These are phyloP conservation scores for Casuarina cunninghamiana DNA, from an alignment of 306 rosid genomes.

Conservation along the genomic window DNA sequence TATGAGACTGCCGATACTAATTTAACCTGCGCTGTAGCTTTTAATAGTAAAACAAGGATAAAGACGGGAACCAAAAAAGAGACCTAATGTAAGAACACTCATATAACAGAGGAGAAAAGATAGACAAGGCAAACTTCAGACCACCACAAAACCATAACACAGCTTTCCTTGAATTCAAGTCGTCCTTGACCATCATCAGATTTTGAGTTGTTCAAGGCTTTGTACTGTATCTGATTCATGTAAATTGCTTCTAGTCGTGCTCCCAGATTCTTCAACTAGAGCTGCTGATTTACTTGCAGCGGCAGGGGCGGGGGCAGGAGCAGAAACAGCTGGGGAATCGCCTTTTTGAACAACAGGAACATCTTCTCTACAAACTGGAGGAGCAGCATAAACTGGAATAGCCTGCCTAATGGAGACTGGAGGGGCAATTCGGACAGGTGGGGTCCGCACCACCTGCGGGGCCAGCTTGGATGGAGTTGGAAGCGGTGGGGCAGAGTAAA, in stretches of 20 bases:
- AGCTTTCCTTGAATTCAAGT: constrained; percentile 41
- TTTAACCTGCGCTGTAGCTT: constrained; percentile 61
- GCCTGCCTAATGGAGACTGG: constrained; percentile 80
- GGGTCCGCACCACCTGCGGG: constrained; percentile 45
- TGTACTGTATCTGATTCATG: constrained; percentile 46
- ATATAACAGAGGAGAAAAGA: constrained; percentile 43
- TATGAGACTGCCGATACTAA: constrained; percentile 55
- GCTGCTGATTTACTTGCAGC: constrained; percentile 36
- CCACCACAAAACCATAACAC: constrained; percentile 54
- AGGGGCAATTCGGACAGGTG: constrained; percentile 63
- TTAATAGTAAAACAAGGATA: constrained; percentile 49
- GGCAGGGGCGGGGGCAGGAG: constrained; percentile 15
- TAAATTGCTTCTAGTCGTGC: constrained; percentile 32
- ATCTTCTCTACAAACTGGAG: constrained; percentile 57
- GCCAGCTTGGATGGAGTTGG: constrained; percentile 57
- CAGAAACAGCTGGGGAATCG: constrained; percentile 24
- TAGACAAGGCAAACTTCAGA: constrained; percentile 42
- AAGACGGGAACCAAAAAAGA: constrained; percentile 29
- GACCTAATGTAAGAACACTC: constrained; percentile 45
- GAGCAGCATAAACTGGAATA: constrained; percentile 76
- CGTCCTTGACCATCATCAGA: constrained; percentile 48
- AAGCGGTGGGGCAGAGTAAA: constrained; percentile 82
- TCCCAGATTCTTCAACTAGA: constrained; percentile 39
- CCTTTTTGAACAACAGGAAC: constrained; percentile 35
- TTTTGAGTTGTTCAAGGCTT: constrained; percentile 65